Evolutionary conservation across 352 stramenopile genomes (phyloP).

Genomic region (Globisporangium abappressorium): DNA sequence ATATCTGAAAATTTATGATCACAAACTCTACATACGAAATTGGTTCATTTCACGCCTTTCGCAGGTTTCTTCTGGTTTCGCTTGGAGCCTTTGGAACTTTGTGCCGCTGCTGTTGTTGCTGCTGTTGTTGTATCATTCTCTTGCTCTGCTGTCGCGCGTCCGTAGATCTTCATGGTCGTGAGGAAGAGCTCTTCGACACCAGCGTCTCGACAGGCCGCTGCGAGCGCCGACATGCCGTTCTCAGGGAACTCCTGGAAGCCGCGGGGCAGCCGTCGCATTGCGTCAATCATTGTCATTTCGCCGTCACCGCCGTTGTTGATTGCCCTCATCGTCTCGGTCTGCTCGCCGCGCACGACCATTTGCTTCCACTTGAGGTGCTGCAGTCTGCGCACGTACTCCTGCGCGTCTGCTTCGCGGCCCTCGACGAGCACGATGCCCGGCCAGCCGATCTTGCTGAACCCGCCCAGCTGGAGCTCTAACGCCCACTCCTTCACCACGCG

Average conservation of each 20-base stretch:
- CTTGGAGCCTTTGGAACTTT: not conserved
- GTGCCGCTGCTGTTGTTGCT: not conserved
- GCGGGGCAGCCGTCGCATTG: constrained; percentile 31
- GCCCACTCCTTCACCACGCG: constrained; percentile 74
- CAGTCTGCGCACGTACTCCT: constrained; percentile 71
- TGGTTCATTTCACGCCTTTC: not conserved
- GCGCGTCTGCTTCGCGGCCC: constrained; percentile 40
- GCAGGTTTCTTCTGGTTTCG: not conserved
- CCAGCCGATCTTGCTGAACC: constrained; percentile 83
- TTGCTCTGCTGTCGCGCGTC: constrained; percentile 5
- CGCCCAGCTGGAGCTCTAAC: constrained; percentile 55
- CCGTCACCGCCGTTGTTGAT: not conserved
- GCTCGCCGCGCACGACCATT: constrained; percentile 74
- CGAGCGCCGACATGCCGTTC: constrained; percentile 63
- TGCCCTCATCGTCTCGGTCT: constrained; percentile 31
- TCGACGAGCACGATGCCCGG: constrained; percentile 77
- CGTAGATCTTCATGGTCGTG: constrained; percentile 80
- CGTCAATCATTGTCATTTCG: constrained; percentile 22
- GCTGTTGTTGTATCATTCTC: not conserved
- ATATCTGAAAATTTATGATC: not conserved
- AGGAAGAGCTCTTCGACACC: constrained; percentile 73
- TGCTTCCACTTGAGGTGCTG: constrained; percentile 82
- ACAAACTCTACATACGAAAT: not conserved
- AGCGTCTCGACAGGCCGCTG: constrained; percentile 37
- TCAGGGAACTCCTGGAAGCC: constrained; percentile 62